A percentile compares a stretch with the other conserved stretches of the same genome.
Evolutionary conservation across 306 rosid species (phyloP).

Genomic region (Dicorynia guianensis): DNA sequence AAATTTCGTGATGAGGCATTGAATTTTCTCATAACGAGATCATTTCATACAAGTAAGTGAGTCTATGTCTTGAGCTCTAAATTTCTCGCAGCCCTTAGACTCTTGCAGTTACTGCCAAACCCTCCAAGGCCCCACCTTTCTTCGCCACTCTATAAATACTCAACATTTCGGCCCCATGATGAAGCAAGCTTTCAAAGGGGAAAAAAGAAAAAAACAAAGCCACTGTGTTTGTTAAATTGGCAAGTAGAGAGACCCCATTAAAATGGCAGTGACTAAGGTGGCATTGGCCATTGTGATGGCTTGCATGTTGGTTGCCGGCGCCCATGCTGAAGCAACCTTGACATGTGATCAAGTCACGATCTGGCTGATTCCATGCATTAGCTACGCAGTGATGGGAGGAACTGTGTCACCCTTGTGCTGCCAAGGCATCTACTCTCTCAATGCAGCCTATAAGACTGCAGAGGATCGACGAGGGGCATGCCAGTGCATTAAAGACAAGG

Average conservation of each 20-base stretch:
- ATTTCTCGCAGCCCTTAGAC: constrained; percentile 25
- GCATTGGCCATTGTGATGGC: constrained; percentile 33
- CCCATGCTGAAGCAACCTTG: constrained; percentile 35
- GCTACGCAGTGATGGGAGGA: constrained; percentile 67
- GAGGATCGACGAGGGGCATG: constrained; percentile 60
- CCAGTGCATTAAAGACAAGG: constrained; percentile 56
- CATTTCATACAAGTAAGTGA: neutral
- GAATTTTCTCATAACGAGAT: constrained; percentile 11
- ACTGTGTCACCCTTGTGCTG: constrained; percentile 58
- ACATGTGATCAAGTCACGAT: constrained; percentile 56
- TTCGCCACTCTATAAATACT: constrained; percentile 44
- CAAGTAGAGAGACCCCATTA: neutral
- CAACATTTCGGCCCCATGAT: neutral
- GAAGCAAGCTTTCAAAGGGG: too few species aligned
- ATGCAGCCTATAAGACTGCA: constrained; percentile 48
- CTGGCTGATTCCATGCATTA: constrained; percentile 66
- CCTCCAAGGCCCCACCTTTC: neutral
- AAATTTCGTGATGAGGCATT: neutral
- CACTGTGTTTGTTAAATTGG: neutral
- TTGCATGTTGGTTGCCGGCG: constrained; percentile 38
- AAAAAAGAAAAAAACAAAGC: neutral
- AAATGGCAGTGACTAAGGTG: constrained; percentile 29
- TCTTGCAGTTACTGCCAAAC: neutral
- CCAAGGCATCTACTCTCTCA: constrained; percentile 55
- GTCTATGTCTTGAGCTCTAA: neutral